Evolutionary conservation across 108 stramenopile genomes (phyloP).

Genomic region (Stephanodiscus triporus): DNA sequence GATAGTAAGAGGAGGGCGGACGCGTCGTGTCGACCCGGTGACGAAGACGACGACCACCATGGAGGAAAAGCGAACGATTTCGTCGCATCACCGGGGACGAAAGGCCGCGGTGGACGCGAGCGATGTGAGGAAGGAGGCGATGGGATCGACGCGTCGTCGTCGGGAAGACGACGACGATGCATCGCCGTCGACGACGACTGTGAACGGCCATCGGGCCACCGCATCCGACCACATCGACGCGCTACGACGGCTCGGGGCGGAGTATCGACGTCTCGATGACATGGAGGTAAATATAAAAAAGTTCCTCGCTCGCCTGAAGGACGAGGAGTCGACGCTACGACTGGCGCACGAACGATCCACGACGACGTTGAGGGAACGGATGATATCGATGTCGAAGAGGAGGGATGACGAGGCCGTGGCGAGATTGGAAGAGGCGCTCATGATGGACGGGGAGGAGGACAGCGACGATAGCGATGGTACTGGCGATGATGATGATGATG

Average conservation of each 20-base stretch:
- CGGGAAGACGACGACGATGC: not conserved
- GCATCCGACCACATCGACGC: constrained; percentile 11
- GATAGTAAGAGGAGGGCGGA: too few species aligned
- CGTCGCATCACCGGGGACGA: too few species aligned
- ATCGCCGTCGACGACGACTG: not conserved
- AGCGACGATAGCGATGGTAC: not conserved
- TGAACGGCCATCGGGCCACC: not conserved
- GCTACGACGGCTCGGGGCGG: constrained; percentile 1
- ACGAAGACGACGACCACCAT: too few species aligned
- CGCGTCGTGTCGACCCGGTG: too few species aligned
- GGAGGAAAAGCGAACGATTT: too few species aligned
- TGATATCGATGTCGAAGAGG: not conserved
- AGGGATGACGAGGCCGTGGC: constrained; percentile 1
- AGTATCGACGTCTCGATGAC: not conserved
- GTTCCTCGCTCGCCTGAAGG: not conserved
- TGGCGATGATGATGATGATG: not conserved
- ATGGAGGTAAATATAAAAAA: not conserved
- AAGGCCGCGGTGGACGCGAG: not conserved
- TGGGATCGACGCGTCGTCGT: not conserved
- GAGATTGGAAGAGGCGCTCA: not conserved
- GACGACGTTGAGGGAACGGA: constrained; percentile 12
- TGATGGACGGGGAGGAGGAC: not conserved
- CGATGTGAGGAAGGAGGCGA: not conserved
- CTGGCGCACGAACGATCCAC: constrained; percentile 22
- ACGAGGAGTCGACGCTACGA: constrained; percentile 8